Percentiles rank a stretch among this genome's conserved stretches.
Evolutionary conservation across 805 yeast species (phyloP).

Genomic region (Myxozyma neglecta): DNA sequence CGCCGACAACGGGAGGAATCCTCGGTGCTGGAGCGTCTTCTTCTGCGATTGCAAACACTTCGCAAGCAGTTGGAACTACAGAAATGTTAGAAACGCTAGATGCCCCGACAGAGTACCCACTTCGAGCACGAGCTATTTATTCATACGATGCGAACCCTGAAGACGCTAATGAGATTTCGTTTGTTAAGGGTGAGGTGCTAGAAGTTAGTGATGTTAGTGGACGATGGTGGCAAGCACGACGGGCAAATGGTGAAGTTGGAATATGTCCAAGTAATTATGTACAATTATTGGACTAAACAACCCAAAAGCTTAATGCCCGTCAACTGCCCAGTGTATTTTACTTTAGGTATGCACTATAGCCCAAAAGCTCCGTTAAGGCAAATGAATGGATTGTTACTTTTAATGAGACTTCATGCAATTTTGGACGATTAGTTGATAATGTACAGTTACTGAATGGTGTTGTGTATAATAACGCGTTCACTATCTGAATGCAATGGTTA

Average conservation of each 20-base stretch:
- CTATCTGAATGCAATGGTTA: too few species aligned
- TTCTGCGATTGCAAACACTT: too few species aligned
- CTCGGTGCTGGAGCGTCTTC: too few species aligned
- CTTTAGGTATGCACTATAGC: background rate
- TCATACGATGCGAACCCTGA: slow-evolving; percentile 86
- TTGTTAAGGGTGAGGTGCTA: slow-evolving; percentile 85
- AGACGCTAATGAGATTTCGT: slow-evolving; percentile 89
- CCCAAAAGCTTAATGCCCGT: background rate
- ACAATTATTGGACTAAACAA: slow-evolving; percentile 16
- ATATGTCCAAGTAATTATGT: slow-evolving; percentile 96
- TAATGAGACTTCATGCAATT: too few species aligned
- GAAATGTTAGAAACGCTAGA: slow-evolving; percentile 29
- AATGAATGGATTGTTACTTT: too few species aligned
- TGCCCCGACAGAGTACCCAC: slow-evolving; percentile 59
- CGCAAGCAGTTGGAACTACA: background rate
- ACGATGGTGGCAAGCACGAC: slow-evolving; percentile 97
- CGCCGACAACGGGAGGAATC: background rate
- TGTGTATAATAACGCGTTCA: too few species aligned
- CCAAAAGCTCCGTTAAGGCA: background rate
- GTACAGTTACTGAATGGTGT: too few species aligned
- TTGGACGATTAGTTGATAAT: too few species aligned
- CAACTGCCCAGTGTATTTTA: background rate
- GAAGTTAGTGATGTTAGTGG: slow-evolving; percentile 91
- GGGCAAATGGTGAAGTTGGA: slow-evolving; percentile 88
- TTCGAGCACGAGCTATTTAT: slow-evolving; percentile 82